Conservation (phyloP, 1,139 yeast genomes). For the Debaryomycetaceae sp. region DNA sequence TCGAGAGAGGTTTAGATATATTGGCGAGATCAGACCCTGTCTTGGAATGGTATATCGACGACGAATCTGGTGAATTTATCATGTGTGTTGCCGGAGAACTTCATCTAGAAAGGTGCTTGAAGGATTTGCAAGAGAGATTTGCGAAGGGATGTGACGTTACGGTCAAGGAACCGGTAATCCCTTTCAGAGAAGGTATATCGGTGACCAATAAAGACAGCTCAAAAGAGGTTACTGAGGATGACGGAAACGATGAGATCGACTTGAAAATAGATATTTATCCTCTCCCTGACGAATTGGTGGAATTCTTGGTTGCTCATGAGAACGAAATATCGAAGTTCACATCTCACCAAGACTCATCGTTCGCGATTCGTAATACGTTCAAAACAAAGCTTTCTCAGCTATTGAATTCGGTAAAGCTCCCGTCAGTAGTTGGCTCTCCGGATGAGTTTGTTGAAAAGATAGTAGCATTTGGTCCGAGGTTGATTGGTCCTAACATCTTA, state of each 20-base stretch:
- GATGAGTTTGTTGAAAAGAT: conserved; percentile 42
- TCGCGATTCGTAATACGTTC: conserved; percentile 19
- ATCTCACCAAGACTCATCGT: conserved; percentile 15
- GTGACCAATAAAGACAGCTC: conserved; percentile 14
- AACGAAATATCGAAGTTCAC: conserved; percentile 22
- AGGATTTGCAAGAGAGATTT: conserved; percentile 84
- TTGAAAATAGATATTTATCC: conserved; percentile 54
- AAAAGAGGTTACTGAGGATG: conserved; percentile 25
- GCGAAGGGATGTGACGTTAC: conserved; percentile 82
- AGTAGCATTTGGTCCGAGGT: conserved; percentile 73
- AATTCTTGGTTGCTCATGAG: conserved; percentile 50
- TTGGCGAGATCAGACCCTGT: conserved; percentile 91
- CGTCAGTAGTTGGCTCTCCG: conserved; percentile 14
- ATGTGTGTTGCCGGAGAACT: conserved; percentile 94
- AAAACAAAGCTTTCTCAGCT: conserved; percentile 26
- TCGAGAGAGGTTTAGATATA: conserved; percentile 75
- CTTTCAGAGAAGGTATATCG: conserved; percentile 81
- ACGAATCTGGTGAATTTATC: conserved; percentile 83
- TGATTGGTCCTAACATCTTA: conserved; percentile 73
- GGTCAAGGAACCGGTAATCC: conserved; percentile 90
- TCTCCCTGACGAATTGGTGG: conserved; percentile 48
- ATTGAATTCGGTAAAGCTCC: conserved; percentile 21
- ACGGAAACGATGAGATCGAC: conserved; percentile 34
- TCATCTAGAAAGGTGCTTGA: conserved; percentile 86
- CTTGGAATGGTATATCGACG: conserved; percentile 79